Evolutionary conservation across 352 stramenopile species (phyloP), one percentile per base, ranked within the genome.

Genomic region (Globisporangium cystogenes): DNA sequence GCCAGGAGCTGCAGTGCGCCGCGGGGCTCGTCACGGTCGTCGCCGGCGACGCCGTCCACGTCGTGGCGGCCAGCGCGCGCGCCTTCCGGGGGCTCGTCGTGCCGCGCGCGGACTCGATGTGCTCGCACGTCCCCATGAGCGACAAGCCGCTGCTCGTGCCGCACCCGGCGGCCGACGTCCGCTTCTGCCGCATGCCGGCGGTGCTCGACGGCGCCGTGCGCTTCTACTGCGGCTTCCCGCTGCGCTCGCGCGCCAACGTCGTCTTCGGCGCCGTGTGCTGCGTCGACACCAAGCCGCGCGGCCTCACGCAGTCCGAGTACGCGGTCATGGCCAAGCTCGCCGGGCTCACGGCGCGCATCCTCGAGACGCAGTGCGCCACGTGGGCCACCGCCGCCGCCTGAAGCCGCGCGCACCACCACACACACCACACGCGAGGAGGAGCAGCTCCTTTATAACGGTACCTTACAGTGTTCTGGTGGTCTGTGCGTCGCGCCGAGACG

Each of bases 181-280:
- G 74, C 41, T 86, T 87, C 37, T 65, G 56, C 43, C 57, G 64
- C 42, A 64, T 65, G 12, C 59, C 66, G 21, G 54, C 67, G 11
- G 62, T 82, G 15, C 41, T 59, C 26, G 48, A 65, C 14, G 51
- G 65, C 14, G 62, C 62, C 15, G 66, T 73, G 35, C 79, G 74
- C 54, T 91, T 87, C 62, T 89, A 91, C 76, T 89, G 76, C 62
- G 81, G 81, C 7, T 88, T 89, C 42, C 81, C 81, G 15, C 48
- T 91, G 61, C 18, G 53, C 68, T 42, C 67, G 65, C 41, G 59
- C 7, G 63, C 76, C 42, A 61, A 61, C 20, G 66, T 62, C 12
- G 55, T 77, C 23, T 70, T 85, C 43, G 73, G 73, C 20, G 61
- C 73, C 5, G 58, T 85, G 36, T 84, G 73, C 57, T 82, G 70